phyloP scores from a whole-genome alignment of 352 stramenopile genomes.

The Phytophthora crassamura region DNA sequence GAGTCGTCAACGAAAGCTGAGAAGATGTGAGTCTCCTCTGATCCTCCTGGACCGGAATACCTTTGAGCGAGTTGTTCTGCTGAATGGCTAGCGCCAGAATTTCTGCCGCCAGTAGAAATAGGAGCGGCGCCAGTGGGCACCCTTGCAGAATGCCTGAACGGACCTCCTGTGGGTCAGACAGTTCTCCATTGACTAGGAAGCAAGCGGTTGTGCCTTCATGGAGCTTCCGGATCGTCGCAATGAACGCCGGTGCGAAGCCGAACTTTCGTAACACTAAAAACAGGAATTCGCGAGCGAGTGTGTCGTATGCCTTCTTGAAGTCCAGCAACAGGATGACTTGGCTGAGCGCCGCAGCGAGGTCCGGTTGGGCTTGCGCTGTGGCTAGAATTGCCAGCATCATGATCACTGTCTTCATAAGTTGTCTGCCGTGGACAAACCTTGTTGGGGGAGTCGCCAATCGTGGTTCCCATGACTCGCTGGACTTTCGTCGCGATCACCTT shows the following conservation, averaged over 20 bases:
- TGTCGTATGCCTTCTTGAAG: constrained; percentile 5
- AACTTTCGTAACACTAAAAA: not conserved
- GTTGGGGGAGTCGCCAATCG: constrained; percentile 1
- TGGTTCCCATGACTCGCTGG: not conserved
- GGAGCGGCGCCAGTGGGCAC: not conserved
- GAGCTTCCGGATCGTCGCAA: not conserved
- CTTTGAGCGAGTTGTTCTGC: not conserved
- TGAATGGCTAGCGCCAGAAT: not conserved
- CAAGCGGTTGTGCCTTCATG: not conserved
- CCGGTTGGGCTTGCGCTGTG: not conserved
- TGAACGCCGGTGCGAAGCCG: not conserved
- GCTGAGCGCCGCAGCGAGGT: not conserved
- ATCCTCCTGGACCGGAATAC: not conserved
- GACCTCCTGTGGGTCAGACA: not conserved
- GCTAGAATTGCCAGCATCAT: not conserved
- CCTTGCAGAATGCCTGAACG: not conserved
- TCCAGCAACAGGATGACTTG: constrained; percentile 1
- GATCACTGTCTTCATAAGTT: not conserved
- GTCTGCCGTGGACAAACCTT: not conserved
- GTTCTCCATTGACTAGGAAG: not conserved
- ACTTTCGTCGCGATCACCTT: not conserved
- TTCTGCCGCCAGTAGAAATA: constrained; percentile 5
- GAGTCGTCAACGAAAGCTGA: constrained; percentile 8
- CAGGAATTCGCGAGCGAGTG: not conserved
- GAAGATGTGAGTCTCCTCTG: not conserved